Conservation (phyloP, 441 rosid genomes). For the Cnidoscolus chayamansa region DNA sequence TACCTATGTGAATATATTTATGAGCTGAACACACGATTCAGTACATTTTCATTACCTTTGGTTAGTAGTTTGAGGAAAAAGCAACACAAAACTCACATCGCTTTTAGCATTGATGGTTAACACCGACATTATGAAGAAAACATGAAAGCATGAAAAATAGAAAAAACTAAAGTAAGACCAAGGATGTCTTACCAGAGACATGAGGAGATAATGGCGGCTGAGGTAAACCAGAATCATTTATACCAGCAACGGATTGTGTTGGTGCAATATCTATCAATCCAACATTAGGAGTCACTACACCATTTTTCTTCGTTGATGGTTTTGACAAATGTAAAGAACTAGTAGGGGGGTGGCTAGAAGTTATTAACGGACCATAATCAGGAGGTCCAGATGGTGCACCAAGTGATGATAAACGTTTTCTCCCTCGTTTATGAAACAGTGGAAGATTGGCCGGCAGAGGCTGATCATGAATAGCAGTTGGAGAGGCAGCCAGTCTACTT, state of each 20-base stretch:
- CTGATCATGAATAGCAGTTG: slow-evolving; percentile 41
- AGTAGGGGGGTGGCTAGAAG: slow-evolving; percentile 54
- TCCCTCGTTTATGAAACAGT: slow-evolving; percentile 34
- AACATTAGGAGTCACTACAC: slow-evolving; percentile 47
- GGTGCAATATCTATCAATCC: slow-evolving; percentile 71
- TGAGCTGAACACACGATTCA: background rate
- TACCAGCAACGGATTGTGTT: slow-evolving; percentile 45
- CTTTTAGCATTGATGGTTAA: background rate
- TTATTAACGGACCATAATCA: slow-evolving; percentile 47
- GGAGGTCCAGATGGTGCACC: slow-evolving; percentile 46
- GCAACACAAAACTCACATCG: background rate
- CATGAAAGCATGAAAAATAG: background rate
- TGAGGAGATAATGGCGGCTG: slow-evolving; percentile 81
- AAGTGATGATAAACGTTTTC: slow-evolving; percentile 45
- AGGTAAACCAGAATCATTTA: slow-evolving; percentile 52
- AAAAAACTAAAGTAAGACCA: background rate
- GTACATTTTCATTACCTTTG: background rate
- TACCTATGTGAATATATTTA: background rate
- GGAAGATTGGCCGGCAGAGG: slow-evolving; percentile 47
- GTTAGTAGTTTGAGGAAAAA: slow-evolving; percentile 2
- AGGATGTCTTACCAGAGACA: slow-evolving; percentile 49
- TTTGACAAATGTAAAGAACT: slow-evolving; percentile 53
- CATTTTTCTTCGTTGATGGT: slow-evolving; percentile 53
- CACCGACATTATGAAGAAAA: background rate
- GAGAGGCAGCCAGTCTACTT: slow-evolving; percentile 31